Evolutionary conservation across 345 rosid species (phyloP), one percentile per base, ranked within the genome.

Genomic region (Eucalyptus lansdowneana): DNA sequence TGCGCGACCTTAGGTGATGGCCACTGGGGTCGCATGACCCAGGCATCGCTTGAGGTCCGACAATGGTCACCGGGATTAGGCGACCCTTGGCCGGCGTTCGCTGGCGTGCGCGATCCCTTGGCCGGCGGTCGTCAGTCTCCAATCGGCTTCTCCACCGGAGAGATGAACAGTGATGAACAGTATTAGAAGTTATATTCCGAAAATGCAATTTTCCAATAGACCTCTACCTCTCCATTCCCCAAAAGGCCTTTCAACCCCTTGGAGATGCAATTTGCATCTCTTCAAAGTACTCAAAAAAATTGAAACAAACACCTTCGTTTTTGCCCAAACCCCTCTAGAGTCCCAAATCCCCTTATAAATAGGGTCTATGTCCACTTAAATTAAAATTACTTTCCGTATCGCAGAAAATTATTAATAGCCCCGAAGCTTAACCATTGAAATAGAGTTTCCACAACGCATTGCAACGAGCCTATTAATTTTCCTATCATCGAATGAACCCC

Each of bases 51-150:
- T 21, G 13, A 47, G 49, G 5, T 47, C 5, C 4, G 0, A 1
- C 2, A 12, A 47, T 0, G 49, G 49, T 47, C 12, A 0, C 0
- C 49, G 1, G 0, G 49, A 4, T 47, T 0, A 1, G 4, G 49
- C 12, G 13, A 47, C 49, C 49, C 49, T 47, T 47, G 49, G 49
- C 2, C 13, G 13, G 5, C 49, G 5, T 47, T 47, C 2, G 49
- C 2, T 47, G 0, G 49, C 13, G 2, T 47, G 5, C 13, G 0
- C 13, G 13, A 47, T 0, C 13, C 49, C 49, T 47, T 47, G 49
- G 13, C 49, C 1, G 49, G 49, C 2, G 49, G 13, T 47, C 49
- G 49, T 47, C 1, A 11, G 11, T 47, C 49, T 47, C 49, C 49
- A 47, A 47, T 47, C 2, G 3, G 5, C 13, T 47, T 47, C 2